A percentile compares a stretch with the other conserved stretches of the same genome.
Evolutionary conservation across 2,329 filamentous ascomycete species (phyloP).

Genomic region (Diplocarpon mali): DNA sequence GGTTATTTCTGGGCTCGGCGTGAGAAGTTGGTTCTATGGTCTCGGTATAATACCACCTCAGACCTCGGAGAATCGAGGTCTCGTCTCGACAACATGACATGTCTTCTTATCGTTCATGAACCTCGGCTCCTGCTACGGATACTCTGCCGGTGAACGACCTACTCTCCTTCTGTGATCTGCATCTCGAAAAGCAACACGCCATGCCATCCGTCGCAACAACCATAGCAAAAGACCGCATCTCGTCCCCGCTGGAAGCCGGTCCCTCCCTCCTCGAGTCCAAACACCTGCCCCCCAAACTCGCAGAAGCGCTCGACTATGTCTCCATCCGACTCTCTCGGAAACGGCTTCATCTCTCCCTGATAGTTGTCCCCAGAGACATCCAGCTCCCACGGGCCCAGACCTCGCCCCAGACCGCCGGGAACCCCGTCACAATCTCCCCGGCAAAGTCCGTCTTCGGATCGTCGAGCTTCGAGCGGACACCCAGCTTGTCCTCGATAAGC

Average conservation of each 20-base stretch:
- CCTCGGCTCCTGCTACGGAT: neutral
- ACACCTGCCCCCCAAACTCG: conserved; percentile 44
- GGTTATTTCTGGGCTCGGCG: conserved; percentile 7
- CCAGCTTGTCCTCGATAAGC: conserved; percentile 6
- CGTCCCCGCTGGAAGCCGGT: conserved; percentile 52
- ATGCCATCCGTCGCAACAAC: conserved; percentile 2
- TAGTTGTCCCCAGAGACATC: conserved; percentile 45
- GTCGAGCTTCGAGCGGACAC: conserved; percentile 7
- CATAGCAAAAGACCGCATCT: conserved; percentile 42
- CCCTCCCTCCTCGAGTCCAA: conserved; percentile 46
- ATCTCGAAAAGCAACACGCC: neutral
- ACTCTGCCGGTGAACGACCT: neutral
- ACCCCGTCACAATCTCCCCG: conserved; percentile 10
- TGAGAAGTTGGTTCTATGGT: neutral
- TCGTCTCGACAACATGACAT: conserved; percentile 6
- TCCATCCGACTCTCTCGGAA: conserved; percentile 46
- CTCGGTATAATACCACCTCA: neutral
- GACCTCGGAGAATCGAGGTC: neutral
- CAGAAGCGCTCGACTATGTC: conserved; percentile 45
- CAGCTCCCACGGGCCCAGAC: conserved; percentile 35
- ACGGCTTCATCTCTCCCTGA: conserved; percentile 43
- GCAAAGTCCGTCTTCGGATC: conserved; percentile 13
- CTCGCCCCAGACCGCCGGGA: conserved; percentile 8
- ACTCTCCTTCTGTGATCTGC: neutral
- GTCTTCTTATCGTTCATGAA: neutral